Evolutionary conservation across 2,329 filamentous ascomycete genomes (phyloP), one percentile per base, ranked within the genome.

Genomic region (Neofusicoccum parvum): DNA sequence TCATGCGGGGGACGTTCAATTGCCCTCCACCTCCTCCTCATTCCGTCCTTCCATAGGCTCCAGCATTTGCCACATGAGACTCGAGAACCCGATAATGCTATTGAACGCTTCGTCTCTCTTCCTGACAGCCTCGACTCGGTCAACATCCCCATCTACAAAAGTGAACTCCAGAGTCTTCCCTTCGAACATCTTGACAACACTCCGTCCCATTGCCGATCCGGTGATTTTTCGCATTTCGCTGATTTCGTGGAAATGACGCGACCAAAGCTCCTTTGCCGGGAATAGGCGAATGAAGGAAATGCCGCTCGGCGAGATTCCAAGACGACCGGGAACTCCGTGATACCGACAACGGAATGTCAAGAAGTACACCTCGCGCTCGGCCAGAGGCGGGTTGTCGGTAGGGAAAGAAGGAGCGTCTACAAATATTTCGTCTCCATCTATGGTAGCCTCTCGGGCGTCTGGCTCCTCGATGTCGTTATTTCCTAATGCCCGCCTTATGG

Each of bases 91-190:
- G 51, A 78, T 68, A 6, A 79, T 71, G 20, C 71, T 69, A 67
- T 78, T 78, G 53, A 78, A 79, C 4, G 73, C 75, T 51, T 75
- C 74, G 59, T 78, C 74, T 27, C 76, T 68, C 17, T 70, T 69
- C 36, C 68, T 72, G 68, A 78, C 68, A 46, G 69, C 72, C 48
- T 76, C 71, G 20, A 72, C 37, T 10, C 66, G 45, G 45, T 67
- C 58, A 7, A 65, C 65, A 51, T 48, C 67, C 15, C 60, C 50
- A n/a, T 65, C 67, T 5, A 39, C 45, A 34, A 60, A 67, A 9
- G 39, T 51, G 12, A 70, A 60, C 23, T 68, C 69, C 20, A 70
- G 36, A 36, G 37, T 39, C 60, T 65, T 27, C 32, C 56, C 56
- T 17, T 60, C 56, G 11, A 60, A 14, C 0, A 39, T 45, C 36